Evolutionary conservation across 108 stramenopile species (phyloP).

Genomic region (Cyclotella choctawhatcheeana): DNA sequence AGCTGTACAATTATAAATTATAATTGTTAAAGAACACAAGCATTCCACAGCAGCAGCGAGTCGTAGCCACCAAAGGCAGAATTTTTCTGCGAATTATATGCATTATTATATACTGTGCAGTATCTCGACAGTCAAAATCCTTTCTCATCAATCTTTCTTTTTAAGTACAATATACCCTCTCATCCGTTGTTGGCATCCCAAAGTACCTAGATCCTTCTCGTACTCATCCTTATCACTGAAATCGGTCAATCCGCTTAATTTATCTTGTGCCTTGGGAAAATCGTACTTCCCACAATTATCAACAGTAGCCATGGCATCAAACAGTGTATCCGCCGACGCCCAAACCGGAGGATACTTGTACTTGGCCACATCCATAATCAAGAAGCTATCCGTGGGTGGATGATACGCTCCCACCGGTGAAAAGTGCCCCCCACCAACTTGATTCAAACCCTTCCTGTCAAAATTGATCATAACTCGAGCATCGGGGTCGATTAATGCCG

Average conservation of each 20-base stretch:
- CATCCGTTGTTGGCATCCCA: conserved; percentile 56
- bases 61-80: too few species aligned
- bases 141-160: conserved; percentile 24
- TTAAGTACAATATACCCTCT: conserved; percentile 68
- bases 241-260: conserved; percentile 13
- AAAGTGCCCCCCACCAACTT: conserved; percentile 96
- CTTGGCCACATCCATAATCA: conserved; percentile 96
- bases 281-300: conserved; percentile 72
- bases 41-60: too few species aligned
- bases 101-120: too few species aligned
- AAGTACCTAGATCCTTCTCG: conserved; percentile 15
- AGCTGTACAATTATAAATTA: too few species aligned
- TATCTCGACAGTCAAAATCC: too few species aligned
- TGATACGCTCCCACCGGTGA: conserved; percentile 91
- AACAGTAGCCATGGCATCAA: conserved; percentile 65
- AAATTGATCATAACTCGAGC: conserved; percentile 79
- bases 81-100: too few species aligned
- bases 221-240: conserved; percentile 30
- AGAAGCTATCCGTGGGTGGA: conserved; percentile 73
- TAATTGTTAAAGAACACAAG: too few species aligned
- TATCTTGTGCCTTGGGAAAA: conserved; percentile 44
- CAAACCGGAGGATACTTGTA: conserved; percentile 98
- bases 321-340: conserved; percentile 76
- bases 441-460: conserved; percentile 60
- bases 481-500: conserved; percentile 60